Base-by-base conservation (phyloP, 371 early-diverging fungal species). In the Apophysomyces sp. region DNA sequence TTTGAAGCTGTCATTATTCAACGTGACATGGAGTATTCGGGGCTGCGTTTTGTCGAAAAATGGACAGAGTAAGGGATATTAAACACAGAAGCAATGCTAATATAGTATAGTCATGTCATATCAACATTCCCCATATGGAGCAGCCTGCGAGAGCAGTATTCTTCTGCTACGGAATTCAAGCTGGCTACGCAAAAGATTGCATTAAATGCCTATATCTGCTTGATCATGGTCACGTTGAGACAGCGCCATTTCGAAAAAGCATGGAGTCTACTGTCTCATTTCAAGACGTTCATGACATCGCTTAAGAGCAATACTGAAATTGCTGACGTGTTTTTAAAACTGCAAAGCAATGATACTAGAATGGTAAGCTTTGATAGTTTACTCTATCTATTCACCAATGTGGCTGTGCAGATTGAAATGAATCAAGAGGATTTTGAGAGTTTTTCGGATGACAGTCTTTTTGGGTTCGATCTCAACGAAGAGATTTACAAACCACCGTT, bases 181-280 rank as follows among this genome's bases (percentile, higher is more conserved):
- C 55, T 64, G 3, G 67, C 68, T 18, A 66, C 76, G 36, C 73
- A 71, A 52, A 76, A 80, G 29, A 78, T 82, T 60, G 76, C 76
- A 2, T 56, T 86, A 18, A 77, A 80, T 13, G 80, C 81, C 3
- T 83, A 80, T 36, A 70, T 84, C 11, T 73, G 81, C 40, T 58
- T 77, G 26, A 71, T 83, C 4, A 57, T 82, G 24, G 73, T 80
- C 52, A 78, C 82, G 2, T 34, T 83, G 40, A 76, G 76, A 51
- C 80, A 82, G 32, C 70, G 82, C 6, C 76, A 84, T 27, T 83
- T 76, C 54, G 83, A 81, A 36, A 73, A 74, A 12, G 58, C 74
- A 0, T 75, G 84, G 71, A 67, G 71, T 0, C 64, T 84, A 51
- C 54, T 86, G 1, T 77, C 58, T 39, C 75, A 81, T 54, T 71